These are phyloP conservation scores for Elaphomyces granulatus DNA, from an alignment of 495 filamentous ascomycete species.

Conservation along the genomic window DNA sequence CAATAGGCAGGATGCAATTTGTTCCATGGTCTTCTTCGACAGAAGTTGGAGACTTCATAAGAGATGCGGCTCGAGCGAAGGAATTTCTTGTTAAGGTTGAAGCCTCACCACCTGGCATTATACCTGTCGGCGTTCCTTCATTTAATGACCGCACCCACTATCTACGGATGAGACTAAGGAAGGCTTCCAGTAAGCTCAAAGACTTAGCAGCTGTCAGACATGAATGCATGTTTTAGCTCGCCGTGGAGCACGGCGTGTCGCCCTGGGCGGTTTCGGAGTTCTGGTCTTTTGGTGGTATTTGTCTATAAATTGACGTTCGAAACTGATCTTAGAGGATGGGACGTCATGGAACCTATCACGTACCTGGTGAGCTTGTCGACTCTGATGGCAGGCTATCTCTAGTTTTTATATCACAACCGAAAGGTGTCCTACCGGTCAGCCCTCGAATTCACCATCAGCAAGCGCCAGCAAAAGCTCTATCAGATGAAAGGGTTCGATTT, in stretches of 20 bases:
- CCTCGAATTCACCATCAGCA: slow-evolving; percentile 69
- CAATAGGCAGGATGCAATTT: slow-evolving; percentile 30
- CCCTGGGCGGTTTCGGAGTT: slow-evolving; percentile 59
- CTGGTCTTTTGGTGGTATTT: slow-evolving; percentile 64
- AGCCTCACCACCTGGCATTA: slow-evolving; percentile 47
- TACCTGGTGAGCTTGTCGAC: slow-evolving; percentile 73
- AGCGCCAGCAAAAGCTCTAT: slow-evolving; percentile 66
- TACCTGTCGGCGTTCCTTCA: slow-evolving; percentile 66
- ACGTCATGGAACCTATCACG: slow-evolving; percentile 82
- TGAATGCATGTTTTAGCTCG: slow-evolving; percentile 67
- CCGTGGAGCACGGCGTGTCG: slow-evolving; percentile 59
- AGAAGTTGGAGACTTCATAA: slow-evolving; percentile 90
- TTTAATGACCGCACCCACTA: slow-evolving; percentile 86
- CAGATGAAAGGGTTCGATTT: slow-evolving; percentile 58
- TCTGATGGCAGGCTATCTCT: slow-evolving; percentile 79
- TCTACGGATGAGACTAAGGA: slow-evolving; percentile 59
- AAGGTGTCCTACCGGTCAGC: slow-evolving; percentile 77
- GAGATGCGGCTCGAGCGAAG: slow-evolving; percentile 67
- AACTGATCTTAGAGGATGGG: slow-evolving; percentile 72
- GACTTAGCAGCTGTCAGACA: slow-evolving; percentile 56
- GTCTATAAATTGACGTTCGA: slow-evolving; percentile 71
- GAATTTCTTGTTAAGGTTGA: slow-evolving; percentile 82
- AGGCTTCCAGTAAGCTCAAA: slow-evolving; percentile 51
- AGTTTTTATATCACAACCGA: slow-evolving; percentile 87
- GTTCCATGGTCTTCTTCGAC: slow-evolving; percentile 86